Conservation (phyloP, 192 early-diverging fungal species). For the Coemansia sp. region DNA sequence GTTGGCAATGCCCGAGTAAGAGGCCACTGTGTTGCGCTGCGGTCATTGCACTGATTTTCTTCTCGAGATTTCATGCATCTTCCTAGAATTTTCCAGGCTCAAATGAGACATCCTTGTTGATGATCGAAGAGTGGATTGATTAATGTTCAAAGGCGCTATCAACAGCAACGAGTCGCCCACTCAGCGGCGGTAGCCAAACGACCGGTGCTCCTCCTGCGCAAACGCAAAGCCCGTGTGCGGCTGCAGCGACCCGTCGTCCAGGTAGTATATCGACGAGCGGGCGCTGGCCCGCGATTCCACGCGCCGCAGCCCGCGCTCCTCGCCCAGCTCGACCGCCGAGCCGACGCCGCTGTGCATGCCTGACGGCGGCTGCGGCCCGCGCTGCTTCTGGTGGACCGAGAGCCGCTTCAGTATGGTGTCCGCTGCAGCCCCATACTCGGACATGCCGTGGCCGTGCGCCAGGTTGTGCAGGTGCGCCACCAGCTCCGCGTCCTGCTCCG, state of each 20-base stretch:
- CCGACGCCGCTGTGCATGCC: not conserved
- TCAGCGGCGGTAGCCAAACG: not conserved
- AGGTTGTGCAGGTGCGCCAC: slow-evolving; percentile 32
- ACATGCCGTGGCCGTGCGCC: slow-evolving; percentile 10
- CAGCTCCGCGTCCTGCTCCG: slow-evolving; percentile 22
- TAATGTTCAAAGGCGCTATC: too few species aligned
- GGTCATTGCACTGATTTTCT: too few species aligned
- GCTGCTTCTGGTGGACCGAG: slow-evolving; percentile 24
- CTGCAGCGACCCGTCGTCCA: slow-evolving; percentile 36
- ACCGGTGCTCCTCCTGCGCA: slow-evolving; percentile 21
- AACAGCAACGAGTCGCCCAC: too few species aligned
- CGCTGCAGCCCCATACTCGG: not conserved
- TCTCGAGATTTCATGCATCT: too few species aligned
- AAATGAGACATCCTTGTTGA: too few species aligned
- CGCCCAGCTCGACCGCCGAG: not conserved
- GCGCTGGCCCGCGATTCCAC: slow-evolving; percentile 16
- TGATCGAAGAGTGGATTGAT: too few species aligned
- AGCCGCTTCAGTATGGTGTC: slow-evolving; percentile 28
- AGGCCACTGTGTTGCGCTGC: not conserved
- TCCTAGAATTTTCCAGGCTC: too few species aligned
- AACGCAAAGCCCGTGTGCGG: slow-evolving; percentile 48
- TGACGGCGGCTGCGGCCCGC: too few species aligned
- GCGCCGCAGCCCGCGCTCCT: not conserved
- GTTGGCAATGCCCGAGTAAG: not conserved
- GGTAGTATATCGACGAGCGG: slow-evolving; percentile 41